Evolutionary conservation across 2,329 filamentous ascomycete species (phyloP), one percentile per base, ranked within the genome.

Genomic region (Aspergillus eucalypticola): DNA sequence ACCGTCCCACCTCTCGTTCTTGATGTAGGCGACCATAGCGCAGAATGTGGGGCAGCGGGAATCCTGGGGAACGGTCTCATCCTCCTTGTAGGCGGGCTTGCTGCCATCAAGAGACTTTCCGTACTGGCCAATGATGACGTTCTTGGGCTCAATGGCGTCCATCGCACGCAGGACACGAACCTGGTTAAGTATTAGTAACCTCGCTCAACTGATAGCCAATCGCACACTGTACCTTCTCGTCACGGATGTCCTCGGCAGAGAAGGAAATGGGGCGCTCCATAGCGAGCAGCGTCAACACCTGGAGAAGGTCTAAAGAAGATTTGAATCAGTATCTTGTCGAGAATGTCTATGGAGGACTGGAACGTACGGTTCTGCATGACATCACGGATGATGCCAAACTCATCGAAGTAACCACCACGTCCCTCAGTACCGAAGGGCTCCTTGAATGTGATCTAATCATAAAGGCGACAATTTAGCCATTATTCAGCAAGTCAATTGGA

Each of bases 211-310:
- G 8, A 25, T 21, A 11, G 5, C 7, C n/a, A 38, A n/a, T 19
- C 13, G 17, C 4, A 46, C 39, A 15, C 7, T 55, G 29, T 60
- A 78, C 82, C 82, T 99, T 99, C 81, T 99, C 95, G 76, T 99
- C 96, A 75, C 95, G 92, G 68, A 99, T 96, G 73, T 99, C 95
- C 80, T 99, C 95, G 38, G 95, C 87, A 42, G 95, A 96, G 84
- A 99, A 99, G 10, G 94, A 98, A 74, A 99, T 95, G 60, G 95
- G 95, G 64, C 95, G 88, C 82, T 99, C 95, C 95, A 99, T 99
- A 63, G 95, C 92, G 66, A 99, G 86, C 58, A 99, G 86, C 15
- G 95, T 99, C 68, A 99, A 84, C 19, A 99, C 93, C 80, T 99
- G 95, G 59, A 99, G 87, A 72, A 99, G 82, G 81, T 99, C 83